Base-by-base conservation (phyloP, 2,329 filamentous ascomycete genomes). In the Penicillium sumatraense region DNA sequence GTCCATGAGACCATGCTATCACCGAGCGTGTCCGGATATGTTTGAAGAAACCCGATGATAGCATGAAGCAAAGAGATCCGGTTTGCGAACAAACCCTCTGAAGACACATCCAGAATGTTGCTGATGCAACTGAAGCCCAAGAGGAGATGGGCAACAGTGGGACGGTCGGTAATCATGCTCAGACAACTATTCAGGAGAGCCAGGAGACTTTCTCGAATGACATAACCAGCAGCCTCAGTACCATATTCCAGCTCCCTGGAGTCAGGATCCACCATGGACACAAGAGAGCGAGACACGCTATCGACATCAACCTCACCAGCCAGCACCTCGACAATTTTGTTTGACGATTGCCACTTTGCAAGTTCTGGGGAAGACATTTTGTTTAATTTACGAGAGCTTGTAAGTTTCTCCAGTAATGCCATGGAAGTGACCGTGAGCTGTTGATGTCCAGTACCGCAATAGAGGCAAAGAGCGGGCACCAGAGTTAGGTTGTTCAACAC, bases 81-180 rank as follows among this genome's bases (percentile, higher is more conserved):
- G 14, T 84, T 80, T 11, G 87, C 84, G 72, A 96, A 96, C 2
- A 89, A 75, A 45, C 91, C 84, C 24, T 86, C 83, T 1, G 86
- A 77, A 48, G 89, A 82, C 27, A 95, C 78, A 21, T 86, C 86
- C 2, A 98, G 79, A 9, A 83, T 83, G 59, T 86, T 87, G 31
- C 88, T 84, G 40, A 86, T 85, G 66, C 91, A 96, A 53, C 84
- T 84, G 72, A 99, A 97, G 0, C 95, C 95, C 5, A 99, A 85
- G 2, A 99, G 80, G 42, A 96, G 81, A 72, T 99, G 96, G 0
- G 93, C 95, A 62, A 99, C 88, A 2, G 89, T 96, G 4, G 95
- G 93, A 63, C 87, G 85, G 64, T 89, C 84, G 1, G 89, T 87
- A 23, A 88, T 89, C 29, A 89, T 86, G 51, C 84, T 83, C 2